Base-by-base conservation (phyloP, 2,329 filamentous ascomycete species). In the Alternaria longipes region DNA sequence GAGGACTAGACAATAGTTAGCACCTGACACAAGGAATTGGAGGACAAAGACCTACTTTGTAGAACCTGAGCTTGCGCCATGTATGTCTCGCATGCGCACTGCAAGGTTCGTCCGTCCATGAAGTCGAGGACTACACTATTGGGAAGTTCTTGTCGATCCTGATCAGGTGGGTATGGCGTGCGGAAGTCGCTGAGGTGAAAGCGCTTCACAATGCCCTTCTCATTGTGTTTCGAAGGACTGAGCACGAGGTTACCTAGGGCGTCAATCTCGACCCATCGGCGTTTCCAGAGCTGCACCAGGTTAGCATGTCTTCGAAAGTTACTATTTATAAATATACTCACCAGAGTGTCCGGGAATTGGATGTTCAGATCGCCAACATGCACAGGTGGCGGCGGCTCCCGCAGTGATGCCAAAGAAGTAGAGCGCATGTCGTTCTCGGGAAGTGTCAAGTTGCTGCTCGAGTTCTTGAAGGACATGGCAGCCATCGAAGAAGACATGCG, bases 311-410 rank as follows among this genome's bases (percentile, higher is more conserved):
- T 7, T 5, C 8, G 14, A 8, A 9, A 2, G 3, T 32, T 22
- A 8, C 12, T 16, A 9, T 22, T 32, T 2, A 20, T 26, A 6
- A 8, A 6, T 49, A 6, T 49, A 74, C 82, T 73, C 76, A 84
- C 83, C 47, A 99, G 84, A 56, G 93, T 97, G 75, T 98, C 94
- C 0, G 95, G 95, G 76, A 99, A 97, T 77, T 99, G 95, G 11
- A 98, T 92, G 72, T 99, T 98, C 65, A 99, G 90, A 73, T 97
- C 92, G 50, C 94, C 93, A 78, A 97, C 86, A 63, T 90, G 89
- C 4, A 92, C 84, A 26, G 90, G 84, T 54, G 89, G 82, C 36
- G 80, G 81, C 51, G 78, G 81, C 63, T 83, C 81, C 8, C 77
- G 68, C 14, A 78, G 67, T 18, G 70, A 74, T 9, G 73, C 64